Percentiles rank a stretch among this genome's conserved stretches.
Conservation (phyloP, 441 rosid species). For the Pelargonium myrrhifolium region DNA sequence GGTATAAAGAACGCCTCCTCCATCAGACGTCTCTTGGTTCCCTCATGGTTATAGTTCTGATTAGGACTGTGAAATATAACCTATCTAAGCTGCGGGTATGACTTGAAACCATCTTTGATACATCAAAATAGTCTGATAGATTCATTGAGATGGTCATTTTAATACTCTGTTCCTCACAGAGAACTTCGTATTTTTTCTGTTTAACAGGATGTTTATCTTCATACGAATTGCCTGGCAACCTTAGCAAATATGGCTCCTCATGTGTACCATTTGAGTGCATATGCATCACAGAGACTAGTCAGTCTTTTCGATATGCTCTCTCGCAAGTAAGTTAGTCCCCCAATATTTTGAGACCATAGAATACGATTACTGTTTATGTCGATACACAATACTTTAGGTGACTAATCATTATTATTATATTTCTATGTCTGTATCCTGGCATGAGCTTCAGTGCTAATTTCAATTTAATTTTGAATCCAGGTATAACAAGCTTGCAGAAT, state of each 20-base stretch:
- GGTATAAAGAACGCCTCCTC: conserved; percentile 96
- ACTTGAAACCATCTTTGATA: conserved; percentile 11
- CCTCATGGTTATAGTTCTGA: conserved; percentile 78
- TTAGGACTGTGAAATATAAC: conserved; percentile 94
- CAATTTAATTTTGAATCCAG: conserved; percentile 25
- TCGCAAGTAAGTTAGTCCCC: conserved; percentile 59
- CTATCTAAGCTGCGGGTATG: conserved; percentile 97
- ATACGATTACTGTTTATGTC: background rate
- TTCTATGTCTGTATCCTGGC: background rate
- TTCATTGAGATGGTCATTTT: conserved; percentile 5
- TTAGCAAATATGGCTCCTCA: conserved; percentile 99
- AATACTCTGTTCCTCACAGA: background rate
- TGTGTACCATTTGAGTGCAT: conserved; percentile 88
- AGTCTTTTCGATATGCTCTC: conserved; percentile 98
- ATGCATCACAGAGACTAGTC: conserved; percentile 96
- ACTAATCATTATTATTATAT: background rate
- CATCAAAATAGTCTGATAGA: background rate
- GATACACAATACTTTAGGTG: background rate
- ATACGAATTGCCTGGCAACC: conserved; percentile 93
- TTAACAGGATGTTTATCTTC: conserved; percentile 92
- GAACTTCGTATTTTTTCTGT: background rate
- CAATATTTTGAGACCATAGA: background rate
- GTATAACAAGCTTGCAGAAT: conserved; percentile 82
- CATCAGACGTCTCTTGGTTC: conserved; percentile 98
- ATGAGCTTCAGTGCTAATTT: background rate